Conservation (phyloP, 108 stramenopile genomes). For the Discostella stelligeroides region DNA sequence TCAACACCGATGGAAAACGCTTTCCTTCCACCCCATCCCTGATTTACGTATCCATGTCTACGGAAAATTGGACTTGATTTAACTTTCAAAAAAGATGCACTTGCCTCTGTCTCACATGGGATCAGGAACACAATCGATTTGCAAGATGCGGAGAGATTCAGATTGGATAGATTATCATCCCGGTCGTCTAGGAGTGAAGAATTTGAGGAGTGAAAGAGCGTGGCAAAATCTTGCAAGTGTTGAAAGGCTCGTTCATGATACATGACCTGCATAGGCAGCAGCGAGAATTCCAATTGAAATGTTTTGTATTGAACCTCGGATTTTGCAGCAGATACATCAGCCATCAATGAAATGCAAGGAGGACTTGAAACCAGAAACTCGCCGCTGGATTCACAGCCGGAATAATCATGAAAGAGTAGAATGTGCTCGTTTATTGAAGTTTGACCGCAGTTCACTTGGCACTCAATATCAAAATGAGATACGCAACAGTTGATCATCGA, state of each 20-base stretch:
- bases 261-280: constrained; percentile 56
- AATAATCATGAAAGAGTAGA: constrained; percentile 33
- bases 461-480: constrained; percentile 73
- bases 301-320: background rate
- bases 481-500: constrained; percentile 50
- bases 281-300: constrained; percentile 34
- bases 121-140: constrained; percentile 26
- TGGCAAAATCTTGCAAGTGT: constrained; percentile 29
- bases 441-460: constrained; percentile 36
- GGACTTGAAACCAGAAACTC: constrained; percentile 41
- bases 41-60: constrained; percentile 33
- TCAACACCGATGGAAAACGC: constrained; percentile 31
- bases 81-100: background rate
- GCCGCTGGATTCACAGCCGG: constrained; percentile 10
- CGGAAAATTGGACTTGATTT: constrained; percentile 24
- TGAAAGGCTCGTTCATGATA: constrained; percentile 49
- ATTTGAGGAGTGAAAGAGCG: constrained; percentile 9
- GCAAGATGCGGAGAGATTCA: constrained; percentile 29
- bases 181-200: constrained; percentile 3
- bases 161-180: background rate
- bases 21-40: constrained; percentile 12
- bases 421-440: constrained; percentile 22
- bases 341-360: constrained; percentile 51
- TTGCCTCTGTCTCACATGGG: constrained; percentile 13
- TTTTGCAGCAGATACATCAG: constrained; percentile 19